phyloP scores from a whole-genome alignment of 768 basidiomycete species.

The Pleurotus cornucopiae region DNA sequence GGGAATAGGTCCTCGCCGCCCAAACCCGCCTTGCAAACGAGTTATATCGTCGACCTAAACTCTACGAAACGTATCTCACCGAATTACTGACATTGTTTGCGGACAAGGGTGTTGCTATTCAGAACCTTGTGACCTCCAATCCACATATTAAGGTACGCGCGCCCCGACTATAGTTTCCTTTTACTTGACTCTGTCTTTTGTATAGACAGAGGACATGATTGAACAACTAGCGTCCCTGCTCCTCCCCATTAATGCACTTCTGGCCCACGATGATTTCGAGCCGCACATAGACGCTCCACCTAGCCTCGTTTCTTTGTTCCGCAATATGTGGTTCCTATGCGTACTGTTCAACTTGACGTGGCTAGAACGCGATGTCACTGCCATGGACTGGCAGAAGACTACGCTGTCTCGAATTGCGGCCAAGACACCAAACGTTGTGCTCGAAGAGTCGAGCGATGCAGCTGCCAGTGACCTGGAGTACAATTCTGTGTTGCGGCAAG shows the following conservation, averaged over 20 bases:
- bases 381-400: slow-evolving; percentile 76
- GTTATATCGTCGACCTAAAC: slow-evolving; percentile 65
- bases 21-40: slow-evolving; percentile 88
- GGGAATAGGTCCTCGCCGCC: slow-evolving; percentile 72
- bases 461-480: slow-evolving; percentile 89
- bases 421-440: slow-evolving; percentile 82
- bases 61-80: slow-evolving; percentile 75
- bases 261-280: slow-evolving; percentile 66
- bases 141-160: slow-evolving; percentile 58
- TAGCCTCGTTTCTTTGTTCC: slow-evolving; percentile 72
- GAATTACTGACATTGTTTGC: slow-evolving; percentile 84
- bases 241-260: slow-evolving; percentile 85
- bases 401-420: slow-evolving; percentile 76
- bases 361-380: slow-evolving; percentile 48
- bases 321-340: slow-evolving; percentile 93
- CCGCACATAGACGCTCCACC: slow-evolving; percentile 51
- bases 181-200: slow-evolving; percentile 6
- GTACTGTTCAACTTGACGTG: slow-evolving; percentile 79
- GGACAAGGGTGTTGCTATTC: slow-evolving; percentile 89
- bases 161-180: slow-evolving; percentile 1
- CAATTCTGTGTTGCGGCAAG: slow-evolving; percentile 84
- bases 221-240: slow-evolving; percentile 85
- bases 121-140: slow-evolving; percentile 69
- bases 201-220: slow-evolving; percentile 78
- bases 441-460: slow-evolving; percentile 79